phyloP scores from a whole-genome alignment of 306 rosid species.

The Ammopiptanthus mongolicus region DNA sequence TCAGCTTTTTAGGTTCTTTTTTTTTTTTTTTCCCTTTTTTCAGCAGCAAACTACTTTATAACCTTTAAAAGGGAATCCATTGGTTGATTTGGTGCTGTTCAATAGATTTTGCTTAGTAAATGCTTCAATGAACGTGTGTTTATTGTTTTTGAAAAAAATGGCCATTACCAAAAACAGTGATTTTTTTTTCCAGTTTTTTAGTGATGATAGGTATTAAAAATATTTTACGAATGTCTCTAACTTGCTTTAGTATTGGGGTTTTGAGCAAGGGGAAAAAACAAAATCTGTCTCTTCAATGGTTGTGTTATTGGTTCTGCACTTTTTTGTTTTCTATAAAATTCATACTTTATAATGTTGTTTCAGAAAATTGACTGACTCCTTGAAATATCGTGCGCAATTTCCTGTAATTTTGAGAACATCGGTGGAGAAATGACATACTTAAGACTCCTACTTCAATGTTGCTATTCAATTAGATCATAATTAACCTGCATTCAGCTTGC shows the following conservation, averaged over 20 bases:
- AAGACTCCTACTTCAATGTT: background rate
- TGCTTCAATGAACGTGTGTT: background rate
- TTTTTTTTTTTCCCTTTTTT: background rate
- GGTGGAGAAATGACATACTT: background rate
- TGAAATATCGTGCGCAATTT: background rate
- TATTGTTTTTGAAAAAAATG: background rate
- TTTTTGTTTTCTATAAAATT: background rate
- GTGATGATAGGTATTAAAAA: background rate
- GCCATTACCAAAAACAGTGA: background rate
- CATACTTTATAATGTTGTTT: background rate
- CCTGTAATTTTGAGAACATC: background rate
- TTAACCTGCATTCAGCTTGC: background rate
- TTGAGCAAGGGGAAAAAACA: background rate
- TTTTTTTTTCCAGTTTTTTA: background rate
- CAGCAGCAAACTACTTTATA: background rate
- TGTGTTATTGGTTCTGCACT: background rate
- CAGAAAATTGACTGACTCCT: background rate
- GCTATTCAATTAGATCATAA: background rate
- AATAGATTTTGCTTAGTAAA: background rate
- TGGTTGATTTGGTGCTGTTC: background rate
- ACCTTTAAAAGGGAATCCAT: background rate
- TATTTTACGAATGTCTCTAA: background rate
- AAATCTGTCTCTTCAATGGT: no score
- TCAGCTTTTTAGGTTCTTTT: background rate
- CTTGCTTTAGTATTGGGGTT: background rate